Evolutionary conservation across 768 basidiomycete species (phyloP), one percentile per base, ranked within the genome.

Genomic region (Phylloporus rhodoxanthus): DNA sequence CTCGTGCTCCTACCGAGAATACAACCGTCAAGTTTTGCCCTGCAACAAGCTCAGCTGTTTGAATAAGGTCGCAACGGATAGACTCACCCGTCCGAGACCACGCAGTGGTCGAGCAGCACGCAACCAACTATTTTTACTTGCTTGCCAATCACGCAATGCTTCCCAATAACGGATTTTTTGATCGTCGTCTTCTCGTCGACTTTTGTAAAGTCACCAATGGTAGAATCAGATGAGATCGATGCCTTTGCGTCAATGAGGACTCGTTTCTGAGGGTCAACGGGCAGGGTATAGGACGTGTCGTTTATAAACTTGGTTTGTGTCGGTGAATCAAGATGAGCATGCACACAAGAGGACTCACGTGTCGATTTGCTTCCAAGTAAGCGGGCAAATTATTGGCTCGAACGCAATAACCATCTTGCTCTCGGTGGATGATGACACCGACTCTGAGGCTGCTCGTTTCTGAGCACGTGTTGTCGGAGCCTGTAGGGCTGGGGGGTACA

Each of bases 81-180:
- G 7, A 17, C 57, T 52, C 54, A 91, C 93, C 91, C 91, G 50
- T 95, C 91, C 37, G 79, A 87, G 11, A 97, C 71, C 4, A 88
- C 77, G 58, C 92, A 94, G 59, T 95, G 92, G 61, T 96, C 94
- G 55, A 93, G 75, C 20, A 97, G 64, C 7, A 95, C 78, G 56
- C 87, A 93, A 10, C 88, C 87, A 2, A 74, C 75, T 41, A 97
- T 81, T 66, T 82, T 89, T n/a, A 79, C 86, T 75, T 85, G 85
- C 64, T 81, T 85, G 3, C 91, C 91, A 46, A 94, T 85, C 14
- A 82, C 70, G 56, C 91, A 93, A 63, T 94, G 91, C 51, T 84
- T 76, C 8, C 90, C 90, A 26, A 92, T 78, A 15, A 89, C 74
- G 2, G 81, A 83, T 58, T 81, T 82, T 64, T 91, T 95, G 62